Conservation (phyloP, 768 basidiomycete species). For the Vararia minispora region DNA sequence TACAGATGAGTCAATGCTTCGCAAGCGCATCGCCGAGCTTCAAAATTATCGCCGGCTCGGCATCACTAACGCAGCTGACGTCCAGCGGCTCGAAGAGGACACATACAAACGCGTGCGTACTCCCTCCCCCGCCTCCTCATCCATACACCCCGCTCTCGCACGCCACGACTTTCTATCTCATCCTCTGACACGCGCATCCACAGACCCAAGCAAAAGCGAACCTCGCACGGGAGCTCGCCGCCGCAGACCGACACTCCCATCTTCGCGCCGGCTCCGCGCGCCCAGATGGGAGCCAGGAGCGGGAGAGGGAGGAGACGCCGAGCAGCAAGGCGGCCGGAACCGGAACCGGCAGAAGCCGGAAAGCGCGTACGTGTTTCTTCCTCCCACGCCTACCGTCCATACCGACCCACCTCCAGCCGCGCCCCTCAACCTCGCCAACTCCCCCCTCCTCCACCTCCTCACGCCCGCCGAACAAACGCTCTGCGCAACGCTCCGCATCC, state of each 20-base stretch:
- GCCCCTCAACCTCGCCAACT: constrained; percentile 85
- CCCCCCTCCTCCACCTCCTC: constrained; percentile 82
- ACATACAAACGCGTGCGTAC: constrained; percentile 56
- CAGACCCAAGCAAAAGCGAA: constrained; percentile 57
- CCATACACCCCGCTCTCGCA: no score
- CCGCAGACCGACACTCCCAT: constrained; percentile 39
- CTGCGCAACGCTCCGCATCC: constrained; percentile 81
- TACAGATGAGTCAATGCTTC: constrained; percentile 79
- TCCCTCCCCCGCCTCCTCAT: constrained; percentile 1
- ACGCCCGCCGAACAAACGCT: constrained; percentile 79
- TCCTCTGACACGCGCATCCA: constrained; percentile 5
- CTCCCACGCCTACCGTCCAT: neutral
- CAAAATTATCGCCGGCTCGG: constrained; percentile 87
- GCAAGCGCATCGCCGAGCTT: constrained; percentile 83
- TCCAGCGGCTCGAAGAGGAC: constrained; percentile 81
- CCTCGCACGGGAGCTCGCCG: constrained; percentile 42
- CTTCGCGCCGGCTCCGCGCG: constrained; percentile 36
- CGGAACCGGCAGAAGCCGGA: constrained; percentile 23
- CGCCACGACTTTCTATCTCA: no score
- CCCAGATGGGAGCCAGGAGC: constrained; percentile 42
- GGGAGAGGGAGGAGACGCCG: constrained; percentile 37
- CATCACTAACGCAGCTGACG: constrained; percentile 73
- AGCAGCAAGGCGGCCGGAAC: constrained; percentile 27
- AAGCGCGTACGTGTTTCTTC: constrained; percentile 25
- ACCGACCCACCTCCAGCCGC: constrained; percentile 23